Evolutionary conservation across 2,329 filamentous ascomycete species (phyloP).

Genomic region (Paramyrothecium sp.): DNA sequence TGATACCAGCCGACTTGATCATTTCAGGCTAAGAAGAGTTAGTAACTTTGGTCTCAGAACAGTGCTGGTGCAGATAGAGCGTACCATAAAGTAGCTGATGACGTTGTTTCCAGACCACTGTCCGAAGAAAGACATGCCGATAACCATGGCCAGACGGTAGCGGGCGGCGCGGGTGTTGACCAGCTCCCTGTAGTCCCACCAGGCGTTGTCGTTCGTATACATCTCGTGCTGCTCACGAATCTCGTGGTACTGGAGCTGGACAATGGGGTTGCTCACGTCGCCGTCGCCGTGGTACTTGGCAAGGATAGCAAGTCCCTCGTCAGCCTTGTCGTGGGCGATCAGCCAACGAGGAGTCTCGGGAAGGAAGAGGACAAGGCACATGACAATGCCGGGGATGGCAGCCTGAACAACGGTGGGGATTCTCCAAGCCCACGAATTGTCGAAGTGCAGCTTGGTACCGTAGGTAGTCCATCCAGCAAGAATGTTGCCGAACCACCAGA

Average conservation of each 20-base stretch:
- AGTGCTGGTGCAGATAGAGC: slow-evolving; percentile 17
- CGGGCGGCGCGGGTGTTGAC: slow-evolving; percentile 44
- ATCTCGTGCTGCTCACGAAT: slow-evolving; percentile 41
- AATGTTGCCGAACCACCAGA: slow-evolving; percentile 51
- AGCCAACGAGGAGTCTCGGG: slow-evolving; percentile 38
- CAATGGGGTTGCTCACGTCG: slow-evolving; percentile 25
- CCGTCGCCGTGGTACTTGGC: slow-evolving; percentile 28
- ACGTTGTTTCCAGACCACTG: slow-evolving; percentile 51
- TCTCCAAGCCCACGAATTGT: slow-evolving; percentile 51
- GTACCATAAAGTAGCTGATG: slow-evolving; percentile 38
- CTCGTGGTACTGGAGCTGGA: slow-evolving; percentile 35
- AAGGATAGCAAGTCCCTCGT: slow-evolving; percentile 29
- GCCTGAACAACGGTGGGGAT: slow-evolving; percentile 56
- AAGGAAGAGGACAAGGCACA: slow-evolving; percentile 46
- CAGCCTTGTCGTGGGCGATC: slow-evolving; percentile 29
- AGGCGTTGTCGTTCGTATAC: slow-evolving; percentile 53
- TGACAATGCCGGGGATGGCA: slow-evolving; percentile 52
- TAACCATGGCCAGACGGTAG: slow-evolving; percentile 49
- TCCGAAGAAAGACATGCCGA: slow-evolving; percentile 50
- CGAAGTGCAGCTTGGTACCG: slow-evolving; percentile 26
- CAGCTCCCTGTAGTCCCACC: slow-evolving; percentile 53
- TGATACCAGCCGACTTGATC: slow-evolving; percentile 39
- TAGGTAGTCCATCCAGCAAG: slow-evolving; percentile 51
- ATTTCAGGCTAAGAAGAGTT: slow-evolving; percentile 29
- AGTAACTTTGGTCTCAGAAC: not conserved